A percentile compares a stretch with the other conserved stretches of the same genome.
phyloP scores from a whole-genome alignment of 1,284 basidiomycete species.

The Caloboletus firmus region DNA sequence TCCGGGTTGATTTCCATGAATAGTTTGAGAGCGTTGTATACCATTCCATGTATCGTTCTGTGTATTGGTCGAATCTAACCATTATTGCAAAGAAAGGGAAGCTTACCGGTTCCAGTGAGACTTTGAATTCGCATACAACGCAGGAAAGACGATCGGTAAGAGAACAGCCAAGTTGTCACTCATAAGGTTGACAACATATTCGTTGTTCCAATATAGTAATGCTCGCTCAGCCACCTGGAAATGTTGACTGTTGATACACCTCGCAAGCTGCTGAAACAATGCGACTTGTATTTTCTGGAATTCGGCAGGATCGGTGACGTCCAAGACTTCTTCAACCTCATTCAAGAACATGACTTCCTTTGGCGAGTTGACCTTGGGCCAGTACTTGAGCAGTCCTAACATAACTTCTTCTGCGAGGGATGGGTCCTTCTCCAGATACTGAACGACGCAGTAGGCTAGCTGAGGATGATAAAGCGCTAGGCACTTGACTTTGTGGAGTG shows the following conservation, averaged over 20 bases:
- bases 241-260: conserved; percentile 99
- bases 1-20: conserved; percentile 99
- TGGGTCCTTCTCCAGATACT: conserved; percentile 98
- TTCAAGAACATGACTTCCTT: conserved; percentile 99
- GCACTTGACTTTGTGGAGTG: conserved; percentile 97
- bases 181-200: conserved; percentile 99
- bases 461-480: conserved; percentile 98
- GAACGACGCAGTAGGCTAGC: conserved; percentile 97
- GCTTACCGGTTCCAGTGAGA: conserved; percentile 97
- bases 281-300: conserved; percentile 96
- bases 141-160: conserved; percentile 97
- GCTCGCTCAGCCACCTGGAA: conserved; percentile 98
- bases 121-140: conserved; percentile 94
- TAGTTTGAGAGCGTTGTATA: conserved; percentile 96
- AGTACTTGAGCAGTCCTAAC: conserved; percentile 91
- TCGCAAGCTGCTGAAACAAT: conserved; percentile 91
- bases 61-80: conserved; percentile 12
- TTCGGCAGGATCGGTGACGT: conserved; percentile 96
- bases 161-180: conserved; percentile 91
- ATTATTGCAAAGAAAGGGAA: neutral
- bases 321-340: conserved; percentile 98
- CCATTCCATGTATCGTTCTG: conserved; percentile 98
- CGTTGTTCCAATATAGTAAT: conserved; percentile 97
- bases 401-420: conserved; percentile 94
- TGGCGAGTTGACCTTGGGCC: conserved; percentile 99